Evolutionary conservation across 2,329 filamentous ascomycete genomes (phyloP).

Genomic region (Pseudomassariella vexata): DNA sequence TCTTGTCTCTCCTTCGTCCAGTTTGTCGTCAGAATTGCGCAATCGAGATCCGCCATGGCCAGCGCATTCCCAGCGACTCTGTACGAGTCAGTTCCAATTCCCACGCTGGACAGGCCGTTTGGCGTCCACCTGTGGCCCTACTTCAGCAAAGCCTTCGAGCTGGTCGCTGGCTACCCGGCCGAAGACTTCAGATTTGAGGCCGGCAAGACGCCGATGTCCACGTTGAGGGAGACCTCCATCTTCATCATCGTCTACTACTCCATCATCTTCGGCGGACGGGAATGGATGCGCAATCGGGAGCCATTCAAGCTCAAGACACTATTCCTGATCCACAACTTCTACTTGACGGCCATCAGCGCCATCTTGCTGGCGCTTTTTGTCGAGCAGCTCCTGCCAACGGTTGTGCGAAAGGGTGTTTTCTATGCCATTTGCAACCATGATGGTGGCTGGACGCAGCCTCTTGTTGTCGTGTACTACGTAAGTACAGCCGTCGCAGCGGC

Average conservation of each 20-base stretch:
- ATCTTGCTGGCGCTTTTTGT: slow-evolving; percentile 77
- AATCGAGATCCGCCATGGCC: slow-evolving; percentile 22
- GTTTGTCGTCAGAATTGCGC: no score
- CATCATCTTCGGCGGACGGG: slow-evolving; percentile 87
- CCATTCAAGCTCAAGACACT: slow-evolving; percentile 81
- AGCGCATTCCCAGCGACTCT: slow-evolving; percentile 33
- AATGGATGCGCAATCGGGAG: slow-evolving; percentile 82
- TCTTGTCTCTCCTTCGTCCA: no score
- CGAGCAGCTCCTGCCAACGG: slow-evolving; percentile 82
- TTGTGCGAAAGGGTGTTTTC: slow-evolving; percentile 79
- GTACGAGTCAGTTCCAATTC: slow-evolving; percentile 56
- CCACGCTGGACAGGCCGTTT: slow-evolving; percentile 86
- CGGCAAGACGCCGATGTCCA: slow-evolving; percentile 84
- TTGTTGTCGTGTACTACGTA: slow-evolving; percentile 96
- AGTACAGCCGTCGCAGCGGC: slow-evolving; percentile 29
- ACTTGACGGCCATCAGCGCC: slow-evolving; percentile 80
- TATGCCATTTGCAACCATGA: slow-evolving; percentile 74
- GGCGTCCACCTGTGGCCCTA: slow-evolving; percentile 89
- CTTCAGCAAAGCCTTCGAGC: slow-evolving; percentile 81
- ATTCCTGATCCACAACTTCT: slow-evolving; percentile 96
- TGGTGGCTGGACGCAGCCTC: slow-evolving; percentile 88
- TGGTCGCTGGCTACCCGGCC: slow-evolving; percentile 72
- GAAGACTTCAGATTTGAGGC: slow-evolving; percentile 80
- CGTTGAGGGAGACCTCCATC: slow-evolving; percentile 72
- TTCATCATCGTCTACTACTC: slow-evolving; percentile 86